Evolutionary conservation across 1,139 yeast species (phyloP).

Genomic region (Suhomyces coccinellae): DNA sequence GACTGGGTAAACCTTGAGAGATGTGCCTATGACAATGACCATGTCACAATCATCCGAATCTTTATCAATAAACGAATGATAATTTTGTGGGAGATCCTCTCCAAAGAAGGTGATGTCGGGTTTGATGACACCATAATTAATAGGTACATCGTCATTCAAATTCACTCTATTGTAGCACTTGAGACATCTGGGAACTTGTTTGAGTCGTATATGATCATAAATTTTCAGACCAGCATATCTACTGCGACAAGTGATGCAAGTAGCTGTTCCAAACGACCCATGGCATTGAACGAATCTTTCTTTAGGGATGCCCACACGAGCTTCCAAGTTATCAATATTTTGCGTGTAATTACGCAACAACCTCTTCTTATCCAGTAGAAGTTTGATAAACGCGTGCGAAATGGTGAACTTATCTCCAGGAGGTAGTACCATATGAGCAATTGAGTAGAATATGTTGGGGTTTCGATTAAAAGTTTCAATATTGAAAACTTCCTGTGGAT

Average conservation of each 20-base stretch:
- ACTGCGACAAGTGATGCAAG: constrained; percentile 77
- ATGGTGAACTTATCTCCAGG: constrained; percentile 69
- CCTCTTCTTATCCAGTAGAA: constrained; percentile 75
- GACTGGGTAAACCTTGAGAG: constrained; percentile 95
- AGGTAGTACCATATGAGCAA: constrained; percentile 86
- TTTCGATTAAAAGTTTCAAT: constrained; percentile 68
- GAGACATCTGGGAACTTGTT: constrained; percentile 73
- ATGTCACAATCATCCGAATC: constrained; percentile 59
- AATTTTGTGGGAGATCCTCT: constrained; percentile 66
- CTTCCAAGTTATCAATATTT: constrained; percentile 89
- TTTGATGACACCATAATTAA: constrained; percentile 58
- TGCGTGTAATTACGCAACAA: constrained; percentile 88
- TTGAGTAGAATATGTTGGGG: constrained; percentile 80
- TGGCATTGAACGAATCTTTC: constrained; percentile 89
- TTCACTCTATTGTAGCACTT: constrained; percentile 48
- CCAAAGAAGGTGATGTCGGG: constrained; percentile 97
- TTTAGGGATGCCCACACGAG: constrained; percentile 72
- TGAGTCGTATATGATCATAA: constrained; percentile 58
- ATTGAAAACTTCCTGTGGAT: constrained; percentile 95
- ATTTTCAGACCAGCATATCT: constrained; percentile 67
- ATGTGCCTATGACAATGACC: constrained; percentile 86
- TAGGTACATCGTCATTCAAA: constrained; percentile 18
- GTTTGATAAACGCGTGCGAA: constrained; percentile 76
- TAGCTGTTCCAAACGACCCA: constrained; percentile 91
- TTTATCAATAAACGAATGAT: constrained; percentile 17